Conservation (phyloP, 2,329 filamentous ascomycete genomes). For the Cryphonectria parasitica region DNA sequence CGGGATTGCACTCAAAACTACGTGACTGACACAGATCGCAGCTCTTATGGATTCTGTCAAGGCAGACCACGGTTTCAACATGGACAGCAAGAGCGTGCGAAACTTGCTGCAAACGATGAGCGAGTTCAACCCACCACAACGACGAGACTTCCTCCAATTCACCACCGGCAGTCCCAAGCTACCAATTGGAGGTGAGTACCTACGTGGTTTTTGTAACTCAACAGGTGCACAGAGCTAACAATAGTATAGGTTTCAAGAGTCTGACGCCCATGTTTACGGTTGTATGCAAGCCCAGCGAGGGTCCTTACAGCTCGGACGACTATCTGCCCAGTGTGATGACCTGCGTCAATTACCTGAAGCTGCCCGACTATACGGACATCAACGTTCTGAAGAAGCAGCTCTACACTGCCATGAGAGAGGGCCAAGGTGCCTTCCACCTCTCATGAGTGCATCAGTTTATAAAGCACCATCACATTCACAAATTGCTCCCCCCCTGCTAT, state of each 20-base stretch:
- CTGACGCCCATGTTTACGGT: constrained; percentile 99
- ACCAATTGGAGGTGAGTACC: constrained; percentile 85
- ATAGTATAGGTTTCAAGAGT: constrained; percentile 85
- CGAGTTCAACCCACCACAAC: constrained; percentile 72
- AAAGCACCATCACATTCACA: neutral
- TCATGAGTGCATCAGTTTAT: constrained; percentile 56
- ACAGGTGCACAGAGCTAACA: constrained; percentile 34
- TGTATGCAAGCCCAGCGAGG: constrained; percentile 97
- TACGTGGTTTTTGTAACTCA: constrained; percentile 1
- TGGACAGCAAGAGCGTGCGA: constrained; percentile 94
- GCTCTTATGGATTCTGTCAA: constrained; percentile 98
- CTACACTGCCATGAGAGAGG: constrained; percentile 86
- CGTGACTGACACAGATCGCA: constrained; percentile 43
- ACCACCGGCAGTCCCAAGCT: constrained; percentile 97
- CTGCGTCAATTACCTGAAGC: constrained; percentile 97
- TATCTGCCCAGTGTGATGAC: constrained; percentile 99
- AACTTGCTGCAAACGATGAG: constrained; percentile 96
- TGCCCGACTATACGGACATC: constrained; percentile 88
- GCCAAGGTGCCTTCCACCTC: constrained; percentile 96
- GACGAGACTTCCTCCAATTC: constrained; percentile 95
- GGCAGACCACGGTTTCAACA: constrained; percentile 97
- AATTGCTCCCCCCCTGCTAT: constrained; percentile 3
- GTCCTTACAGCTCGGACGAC: constrained; percentile 91
- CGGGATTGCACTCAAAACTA: too few relatives aligned
- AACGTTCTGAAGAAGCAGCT: constrained; percentile 79